Percentiles rank a stretch among this genome's conserved stretches.
Evolutionary conservation across 1,139 yeast genomes (phyloP).

Genomic region (Geotrichum macrosporum): DNA sequence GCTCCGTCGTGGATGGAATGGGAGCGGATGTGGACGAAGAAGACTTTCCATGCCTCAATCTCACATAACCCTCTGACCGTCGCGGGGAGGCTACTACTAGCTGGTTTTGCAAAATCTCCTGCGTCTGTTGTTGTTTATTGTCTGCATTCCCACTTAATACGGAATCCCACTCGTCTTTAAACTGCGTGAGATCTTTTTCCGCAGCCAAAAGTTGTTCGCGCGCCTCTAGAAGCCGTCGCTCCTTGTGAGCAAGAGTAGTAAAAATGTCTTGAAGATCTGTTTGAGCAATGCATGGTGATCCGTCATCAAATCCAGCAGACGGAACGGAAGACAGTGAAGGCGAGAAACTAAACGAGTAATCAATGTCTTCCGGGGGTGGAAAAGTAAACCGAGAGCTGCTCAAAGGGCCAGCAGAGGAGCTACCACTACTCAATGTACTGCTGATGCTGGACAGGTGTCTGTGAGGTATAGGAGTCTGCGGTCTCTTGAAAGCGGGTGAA

Average conservation of each 20-base stretch:
- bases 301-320: conserved; percentile 1
- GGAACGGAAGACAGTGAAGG: background rate
- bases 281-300: conserved; percentile 28
- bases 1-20: background rate
- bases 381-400: background rate
- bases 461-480: background rate
- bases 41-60: conserved; percentile 4
- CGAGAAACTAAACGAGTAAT: conserved; percentile 1
- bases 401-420: background rate
- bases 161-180: conserved; percentile 29
- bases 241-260: conserved; percentile 37
- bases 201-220: conserved; percentile 33
- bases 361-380: conserved; percentile 5
- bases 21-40: conserved; percentile 8
- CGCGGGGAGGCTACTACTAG: background rate
- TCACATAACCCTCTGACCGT: background rate
- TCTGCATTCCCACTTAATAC: conserved; percentile 22
- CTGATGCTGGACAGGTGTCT: conserved; percentile 5
- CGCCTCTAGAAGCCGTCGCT: conserved; percentile 39
- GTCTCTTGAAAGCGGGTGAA: conserved; percentile 5
- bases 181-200: conserved; percentile 29
- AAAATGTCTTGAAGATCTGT: conserved; percentile 37
- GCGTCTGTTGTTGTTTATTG: background rate
- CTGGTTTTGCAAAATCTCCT: background rate
- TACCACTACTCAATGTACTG: conserved; percentile 2